These are phyloP conservation scores for Paramecium primaurelia DNA, from an alignment of 73 alveolate genomes.

Conservation along the genomic window DNA sequence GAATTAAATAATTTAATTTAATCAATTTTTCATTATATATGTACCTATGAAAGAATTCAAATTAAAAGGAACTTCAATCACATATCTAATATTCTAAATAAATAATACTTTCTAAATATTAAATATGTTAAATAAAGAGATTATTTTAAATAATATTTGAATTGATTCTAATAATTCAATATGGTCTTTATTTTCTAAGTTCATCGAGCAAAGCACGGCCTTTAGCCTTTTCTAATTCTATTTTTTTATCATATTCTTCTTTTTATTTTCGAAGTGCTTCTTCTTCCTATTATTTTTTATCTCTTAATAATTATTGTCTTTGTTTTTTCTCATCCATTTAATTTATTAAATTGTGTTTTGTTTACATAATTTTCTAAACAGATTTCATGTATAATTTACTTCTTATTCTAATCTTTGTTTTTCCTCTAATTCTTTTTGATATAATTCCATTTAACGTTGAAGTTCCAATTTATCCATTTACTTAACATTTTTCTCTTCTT, in stretches of 20 bases:
- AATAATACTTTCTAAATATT: neutral
- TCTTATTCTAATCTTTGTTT: neutral
- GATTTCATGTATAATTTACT: neutral
- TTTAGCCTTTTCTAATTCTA: slow-evolving; percentile 23
- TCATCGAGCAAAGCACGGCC: slow-evolving; percentile 31
- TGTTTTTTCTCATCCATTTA: slow-evolving; percentile 39
- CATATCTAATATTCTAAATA: neutral
- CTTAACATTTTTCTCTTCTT: neutral
- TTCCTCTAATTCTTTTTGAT: slow-evolving; percentile 10
- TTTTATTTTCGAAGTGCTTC: neutral
- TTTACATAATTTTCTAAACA: neutral
- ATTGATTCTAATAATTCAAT: slow-evolving; percentile 3
- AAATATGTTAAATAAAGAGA: neutral
- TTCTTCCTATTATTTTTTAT: slow-evolving; percentile 18
- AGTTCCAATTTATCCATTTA: neutral
- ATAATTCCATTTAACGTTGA: neutral
- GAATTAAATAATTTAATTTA: slow-evolving; percentile 8
- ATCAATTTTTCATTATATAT: neutral
- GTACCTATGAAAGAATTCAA: neutral
- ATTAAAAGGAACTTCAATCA: neutral
- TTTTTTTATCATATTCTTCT: slow-evolving; percentile 23
- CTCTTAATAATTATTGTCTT: neutral
- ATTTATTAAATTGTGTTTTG: neutral
- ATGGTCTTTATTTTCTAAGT: slow-evolving; percentile 35
- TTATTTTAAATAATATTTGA: neutral